phyloP scores from a whole-genome alignment of 2,329 filamentous ascomycete species.

The Bipolaris sorokiniana region DNA sequence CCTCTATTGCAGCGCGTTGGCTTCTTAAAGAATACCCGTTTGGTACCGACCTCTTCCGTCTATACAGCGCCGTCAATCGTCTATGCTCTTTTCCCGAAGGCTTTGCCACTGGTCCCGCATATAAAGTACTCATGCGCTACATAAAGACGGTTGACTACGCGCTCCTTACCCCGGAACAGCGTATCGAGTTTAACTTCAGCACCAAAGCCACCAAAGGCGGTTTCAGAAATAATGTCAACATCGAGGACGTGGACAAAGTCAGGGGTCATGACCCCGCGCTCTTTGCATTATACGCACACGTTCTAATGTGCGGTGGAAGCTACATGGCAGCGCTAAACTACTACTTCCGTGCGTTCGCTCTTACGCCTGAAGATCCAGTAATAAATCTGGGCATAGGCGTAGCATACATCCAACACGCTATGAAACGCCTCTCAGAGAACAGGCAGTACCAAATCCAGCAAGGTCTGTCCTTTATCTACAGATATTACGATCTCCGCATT shows the following conservation, averaged over 20 bases:
- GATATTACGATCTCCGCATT: conserved; percentile 70
- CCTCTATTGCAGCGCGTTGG: conserved; percentile 76
- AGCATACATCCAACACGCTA: conserved; percentile 81
- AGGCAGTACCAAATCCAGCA: conserved; percentile 86
- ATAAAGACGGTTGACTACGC: conserved; percentile 85
- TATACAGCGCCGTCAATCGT: conserved; percentile 79
- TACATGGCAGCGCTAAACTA: conserved; percentile 88
- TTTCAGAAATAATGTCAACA: conserved; percentile 46
- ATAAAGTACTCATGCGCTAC: conserved; percentile 90
- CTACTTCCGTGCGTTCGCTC: conserved; percentile 70
- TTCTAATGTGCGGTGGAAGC: conserved; percentile 81
- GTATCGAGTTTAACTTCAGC: conserved; percentile 51
- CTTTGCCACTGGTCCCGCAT: conserved; percentile 80
- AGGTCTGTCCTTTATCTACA: conserved; percentile 78
- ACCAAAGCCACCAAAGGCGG: conserved; percentile 48
- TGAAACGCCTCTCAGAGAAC: conserved; percentile 90
- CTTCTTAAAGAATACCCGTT: conserved; percentile 84
- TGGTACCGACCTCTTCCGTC: conserved; percentile 79
- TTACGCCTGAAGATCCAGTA: conserved; percentile 77
- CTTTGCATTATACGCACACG: conserved; percentile 87
- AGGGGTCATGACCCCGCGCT: conserved; percentile 71
- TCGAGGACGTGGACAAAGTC: conserved; percentile 49
- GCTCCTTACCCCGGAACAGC: conserved; percentile 61
- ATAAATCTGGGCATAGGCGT: conserved; percentile 78
- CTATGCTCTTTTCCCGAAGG: conserved; percentile 74